These are phyloP conservation scores for Acacia crassicarpa DNA, from an alignment of 306 rosid genomes.

Conservation along the genomic window DNA sequence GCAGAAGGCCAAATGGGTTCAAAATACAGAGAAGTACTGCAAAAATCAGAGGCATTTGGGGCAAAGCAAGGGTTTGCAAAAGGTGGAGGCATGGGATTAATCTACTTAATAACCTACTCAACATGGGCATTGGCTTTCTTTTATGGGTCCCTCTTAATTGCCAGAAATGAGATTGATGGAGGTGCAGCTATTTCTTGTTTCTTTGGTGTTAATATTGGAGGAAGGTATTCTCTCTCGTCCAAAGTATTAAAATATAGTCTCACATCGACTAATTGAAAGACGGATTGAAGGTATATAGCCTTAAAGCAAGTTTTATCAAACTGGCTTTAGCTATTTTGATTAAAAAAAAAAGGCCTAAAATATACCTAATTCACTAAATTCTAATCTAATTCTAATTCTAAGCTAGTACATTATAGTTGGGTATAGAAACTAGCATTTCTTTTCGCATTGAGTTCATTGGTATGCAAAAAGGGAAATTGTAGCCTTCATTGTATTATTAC, in stretches of 20 bases:
- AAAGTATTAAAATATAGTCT: too few relatives aligned
- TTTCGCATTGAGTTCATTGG: background rate
- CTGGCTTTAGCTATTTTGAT: too few relatives aligned
- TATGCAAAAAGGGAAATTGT: background rate
- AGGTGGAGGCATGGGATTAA: conserved; percentile 86
- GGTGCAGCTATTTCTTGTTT: conserved; percentile 90
- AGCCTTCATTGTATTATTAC: background rate
- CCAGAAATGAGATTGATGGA: conserved; percentile 58
- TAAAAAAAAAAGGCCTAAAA: too few relatives aligned
- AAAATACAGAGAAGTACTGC: conserved; percentile 54
- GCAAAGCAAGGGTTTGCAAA: conserved; percentile 78
- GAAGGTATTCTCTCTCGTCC: conserved; percentile 52
- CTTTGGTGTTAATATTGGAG: conserved; percentile 88
- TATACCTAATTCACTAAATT: too few relatives aligned
- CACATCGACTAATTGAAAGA: too few relatives aligned
- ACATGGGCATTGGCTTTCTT: conserved; percentile 96
- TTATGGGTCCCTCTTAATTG: conserved; percentile 72
- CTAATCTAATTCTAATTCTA: too few relatives aligned
- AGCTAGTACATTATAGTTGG: background rate
- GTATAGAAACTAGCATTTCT: background rate
- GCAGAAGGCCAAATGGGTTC: conserved; percentile 64
- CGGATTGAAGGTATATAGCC: too few relatives aligned
- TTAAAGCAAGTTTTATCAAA: too few relatives aligned
- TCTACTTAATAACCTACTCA: conserved; percentile 77
- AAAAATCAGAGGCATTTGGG: conserved; percentile 61